A percentile compares a stretch with the other conserved stretches of the same genome.
Evolutionary conservation across 176 grass and related monocot genomes (phyloP).

Genomic region (Ensete glaucum): DNA sequence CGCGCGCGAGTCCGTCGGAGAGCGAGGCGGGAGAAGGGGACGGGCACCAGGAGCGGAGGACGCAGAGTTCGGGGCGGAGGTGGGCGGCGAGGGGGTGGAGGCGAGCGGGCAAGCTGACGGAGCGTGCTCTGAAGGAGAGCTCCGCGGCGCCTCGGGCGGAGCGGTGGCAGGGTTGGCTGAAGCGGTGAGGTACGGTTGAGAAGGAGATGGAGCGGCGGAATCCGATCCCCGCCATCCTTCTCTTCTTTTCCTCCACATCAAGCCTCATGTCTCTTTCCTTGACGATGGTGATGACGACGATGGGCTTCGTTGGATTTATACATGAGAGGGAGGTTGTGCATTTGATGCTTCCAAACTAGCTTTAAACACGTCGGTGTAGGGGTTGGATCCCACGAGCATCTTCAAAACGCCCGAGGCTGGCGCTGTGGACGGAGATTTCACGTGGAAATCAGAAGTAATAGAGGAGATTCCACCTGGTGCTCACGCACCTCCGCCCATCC

Average conservation of each 20-base stretch:
- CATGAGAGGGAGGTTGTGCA: no score
- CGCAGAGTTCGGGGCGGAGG: slow-evolving; percentile 61
- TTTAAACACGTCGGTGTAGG: no score
- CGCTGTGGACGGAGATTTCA: no score
- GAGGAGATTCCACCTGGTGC: no score
- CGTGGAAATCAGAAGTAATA: no score
- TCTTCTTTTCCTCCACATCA: neutral
- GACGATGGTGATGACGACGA: no score
- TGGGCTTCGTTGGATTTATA: no score
- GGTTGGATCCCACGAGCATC: no score
- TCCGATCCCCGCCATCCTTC: slow-evolving; percentile 18
- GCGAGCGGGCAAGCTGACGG: slow-evolving; percentile 57
- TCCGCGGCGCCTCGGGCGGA: slow-evolving; percentile 25
- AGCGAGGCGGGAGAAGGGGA: slow-evolving; percentile 26
- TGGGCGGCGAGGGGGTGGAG: slow-evolving; percentile 65
- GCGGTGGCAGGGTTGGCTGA: neutral
- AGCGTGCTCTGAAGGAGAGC: slow-evolving; percentile 41
- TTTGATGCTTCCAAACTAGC: no score
- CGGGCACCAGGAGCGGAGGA: slow-evolving; percentile 31
- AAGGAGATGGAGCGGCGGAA: slow-evolving; percentile 61
- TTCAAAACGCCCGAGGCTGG: no score
- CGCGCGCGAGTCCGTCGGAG: slow-evolving; percentile 27
- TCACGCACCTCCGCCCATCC: no score
- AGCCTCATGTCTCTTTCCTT: no score
- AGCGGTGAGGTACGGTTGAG: slow-evolving; percentile 13